Conservation (phyloP, 2,329 filamentous ascomycete genomes). For the Aspergillus phoenicis region DNA sequence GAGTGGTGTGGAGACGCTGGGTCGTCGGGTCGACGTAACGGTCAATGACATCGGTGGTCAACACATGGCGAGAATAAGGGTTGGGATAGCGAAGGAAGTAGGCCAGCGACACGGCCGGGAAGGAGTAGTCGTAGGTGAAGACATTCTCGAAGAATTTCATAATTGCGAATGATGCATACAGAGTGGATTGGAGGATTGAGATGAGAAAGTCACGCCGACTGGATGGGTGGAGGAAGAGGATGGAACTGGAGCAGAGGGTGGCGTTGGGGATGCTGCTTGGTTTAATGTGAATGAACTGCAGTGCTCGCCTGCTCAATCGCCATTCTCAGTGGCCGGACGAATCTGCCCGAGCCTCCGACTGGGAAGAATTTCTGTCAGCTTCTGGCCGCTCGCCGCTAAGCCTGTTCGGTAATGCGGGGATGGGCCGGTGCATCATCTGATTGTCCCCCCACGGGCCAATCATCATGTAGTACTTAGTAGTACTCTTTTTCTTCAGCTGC, state of each 20-base stretch:
- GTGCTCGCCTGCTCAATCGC: slow-evolving; percentile 23
- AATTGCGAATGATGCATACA: slow-evolving; percentile 32
- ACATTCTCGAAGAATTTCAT: slow-evolving; percentile 58
- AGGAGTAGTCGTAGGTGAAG: slow-evolving; percentile 66
- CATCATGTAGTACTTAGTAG: not conserved
- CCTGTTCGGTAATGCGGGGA: slow-evolving; percentile 25
- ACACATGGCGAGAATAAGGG: slow-evolving; percentile 66
- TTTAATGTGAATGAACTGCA: slow-evolving; percentile 3
- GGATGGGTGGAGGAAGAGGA: not conserved
- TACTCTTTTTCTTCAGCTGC: not conserved
- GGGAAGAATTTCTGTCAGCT: slow-evolving; percentile 26
- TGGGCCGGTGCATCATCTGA: slow-evolving; percentile 12
- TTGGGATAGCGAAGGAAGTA: slow-evolving; percentile 72
- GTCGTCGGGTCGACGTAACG: slow-evolving; percentile 63
- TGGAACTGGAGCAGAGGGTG: slow-evolving; percentile 8
- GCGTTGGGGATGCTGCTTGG: slow-evolving; percentile 9
- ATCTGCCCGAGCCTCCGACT: slow-evolving; percentile 17
- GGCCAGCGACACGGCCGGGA: slow-evolving; percentile 66
- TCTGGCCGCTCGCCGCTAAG: slow-evolving; percentile 20
- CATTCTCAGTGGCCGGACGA: slow-evolving; percentile 21
- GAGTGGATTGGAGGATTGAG: slow-evolving; percentile 1
- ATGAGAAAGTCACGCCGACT: not conserved
- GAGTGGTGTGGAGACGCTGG: slow-evolving; percentile 62
- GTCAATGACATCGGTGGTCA: slow-evolving; percentile 67
- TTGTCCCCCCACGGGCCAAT: slow-evolving; percentile 7